Base-by-base conservation (phyloP, 306 rosid genomes). In the Glycine latifolia region DNA sequence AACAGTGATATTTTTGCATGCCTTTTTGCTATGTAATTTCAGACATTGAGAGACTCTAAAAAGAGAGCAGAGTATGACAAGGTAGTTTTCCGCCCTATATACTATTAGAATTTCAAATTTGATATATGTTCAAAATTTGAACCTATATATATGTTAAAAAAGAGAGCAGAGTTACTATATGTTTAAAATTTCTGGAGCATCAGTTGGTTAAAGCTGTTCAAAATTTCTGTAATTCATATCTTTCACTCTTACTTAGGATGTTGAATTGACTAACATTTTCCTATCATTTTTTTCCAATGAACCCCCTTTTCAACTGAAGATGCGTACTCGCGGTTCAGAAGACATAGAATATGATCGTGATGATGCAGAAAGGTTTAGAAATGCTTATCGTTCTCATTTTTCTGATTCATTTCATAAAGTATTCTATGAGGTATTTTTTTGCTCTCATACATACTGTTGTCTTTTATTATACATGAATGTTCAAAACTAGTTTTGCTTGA, bases 401-500 rank as follows among this genome's bases (percentile, higher is more conserved):
- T 91, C 98, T 50, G 89, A 86, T 87, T 93, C 97, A 85, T 95
- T 95, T 86, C 91, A 89, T 85, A 89, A 87, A 86, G 87, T 93
- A 86, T 95, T 95, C 87, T 91, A 97, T 3, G 99, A 93, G 99
- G 99, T 93, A 89, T 55, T 41, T 52, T 66, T 70, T 70, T 54
- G 48, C 46, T 68, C 61, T 33, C n/a, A 10, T 63, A 71, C 67
- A 44, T 46, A 6, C 41, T 37, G 26, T 20, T 78, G 31, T 78
- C 35, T 68, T 37, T 52, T 17, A 4, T 62, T 49, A 67, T 10
- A 20, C 1, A 70, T 11, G 59, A 20, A 48, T 48, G 6, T 9
- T 20, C 43, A 48, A 5, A 48, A 20, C 16, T 44, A 13, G 14
- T 26, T 48, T 47, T 70, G 14, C 73, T 17, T 70, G 39, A 70